Conservation (phyloP, 225 moss, liverwort and hornwort species). For the Lunularia cruciata region DNA sequence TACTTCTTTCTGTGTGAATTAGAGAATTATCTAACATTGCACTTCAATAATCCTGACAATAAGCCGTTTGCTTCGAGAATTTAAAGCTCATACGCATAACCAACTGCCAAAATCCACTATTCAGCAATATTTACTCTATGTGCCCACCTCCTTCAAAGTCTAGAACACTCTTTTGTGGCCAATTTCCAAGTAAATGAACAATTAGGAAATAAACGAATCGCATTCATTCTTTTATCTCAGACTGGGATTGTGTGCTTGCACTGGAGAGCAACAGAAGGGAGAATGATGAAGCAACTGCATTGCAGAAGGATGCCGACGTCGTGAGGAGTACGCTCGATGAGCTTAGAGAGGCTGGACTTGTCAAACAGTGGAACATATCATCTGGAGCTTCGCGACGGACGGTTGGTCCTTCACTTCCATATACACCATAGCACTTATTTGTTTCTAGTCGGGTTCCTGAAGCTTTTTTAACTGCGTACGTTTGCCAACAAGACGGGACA, state of each 20-base stretch:
- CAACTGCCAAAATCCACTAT: too few relatives aligned
- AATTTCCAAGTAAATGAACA: too few relatives aligned
- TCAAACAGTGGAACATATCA: conserved; percentile 71
- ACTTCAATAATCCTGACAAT: too few relatives aligned
- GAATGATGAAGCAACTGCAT: conserved; percentile 53
- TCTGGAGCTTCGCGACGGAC: conserved; percentile 63
- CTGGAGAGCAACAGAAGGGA: conserved; percentile 40
- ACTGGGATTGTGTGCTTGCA: conserved; percentile 31
- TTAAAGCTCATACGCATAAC: too few relatives aligned
- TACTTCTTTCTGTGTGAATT: too few relatives aligned
- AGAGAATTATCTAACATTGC: too few relatives aligned
- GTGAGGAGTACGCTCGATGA: conserved; percentile 70
- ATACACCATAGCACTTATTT: not conserved
- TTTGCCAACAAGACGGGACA: too few relatives aligned
- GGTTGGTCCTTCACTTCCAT: conserved; percentile 21
- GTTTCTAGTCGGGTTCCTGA: not conserved
- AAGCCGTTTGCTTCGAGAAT: too few relatives aligned
- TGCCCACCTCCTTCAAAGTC: too few relatives aligned
- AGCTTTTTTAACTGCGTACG: not conserved
- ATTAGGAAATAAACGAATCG: too few relatives aligned
- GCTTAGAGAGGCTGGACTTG: conserved; percentile 54
- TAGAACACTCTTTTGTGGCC: too few relatives aligned
- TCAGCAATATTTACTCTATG: too few relatives aligned
- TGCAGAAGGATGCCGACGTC: conserved; percentile 69
- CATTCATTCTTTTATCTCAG: conserved; percentile 10